These are phyloP conservation scores for Trypanosoma boissoni DNA, from an alignment of 208 protist species.

Conservation along the genomic window DNA sequence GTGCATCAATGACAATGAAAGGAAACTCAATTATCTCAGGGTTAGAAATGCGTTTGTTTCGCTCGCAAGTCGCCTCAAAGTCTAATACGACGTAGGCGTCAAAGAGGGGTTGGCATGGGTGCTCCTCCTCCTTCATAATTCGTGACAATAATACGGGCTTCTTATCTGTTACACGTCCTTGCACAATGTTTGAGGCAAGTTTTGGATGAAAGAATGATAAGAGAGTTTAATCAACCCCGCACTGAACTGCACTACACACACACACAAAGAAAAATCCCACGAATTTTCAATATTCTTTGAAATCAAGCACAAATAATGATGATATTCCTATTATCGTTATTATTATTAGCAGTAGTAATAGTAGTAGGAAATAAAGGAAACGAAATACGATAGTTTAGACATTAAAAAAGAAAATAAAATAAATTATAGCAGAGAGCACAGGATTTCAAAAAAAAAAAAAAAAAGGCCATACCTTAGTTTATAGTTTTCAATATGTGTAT, in stretches of 20 bases:
- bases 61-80: constrained; percentile 94
- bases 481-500: too few species aligned
- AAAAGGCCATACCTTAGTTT: not conserved
- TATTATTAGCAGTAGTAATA: too few species aligned
- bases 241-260: not conserved
- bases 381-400: not conserved
- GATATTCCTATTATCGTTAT: too few species aligned
- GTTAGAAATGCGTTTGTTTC: constrained; percentile 26
- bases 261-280: not conserved
- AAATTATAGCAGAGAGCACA: constrained; percentile 1
- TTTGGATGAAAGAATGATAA: constrained; percentile 11
- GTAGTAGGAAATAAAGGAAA: not conserved
- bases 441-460: not conserved
- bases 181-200: constrained; percentile 8
- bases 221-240: not conserved
- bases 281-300: not conserved
- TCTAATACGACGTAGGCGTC: constrained; percentile 90
- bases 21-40: constrained; percentile 90
- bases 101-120: constrained; percentile 24
- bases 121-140: not conserved
- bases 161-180: not conserved
- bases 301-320: too few species aligned
- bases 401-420: constrained; percentile 1
- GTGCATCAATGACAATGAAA: constrained; percentile 73
- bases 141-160: not conserved